Evolutionary conservation across 2,329 filamentous ascomycete genomes (phyloP).

Genomic region (Ophiosphaerella narmari): DNA sequence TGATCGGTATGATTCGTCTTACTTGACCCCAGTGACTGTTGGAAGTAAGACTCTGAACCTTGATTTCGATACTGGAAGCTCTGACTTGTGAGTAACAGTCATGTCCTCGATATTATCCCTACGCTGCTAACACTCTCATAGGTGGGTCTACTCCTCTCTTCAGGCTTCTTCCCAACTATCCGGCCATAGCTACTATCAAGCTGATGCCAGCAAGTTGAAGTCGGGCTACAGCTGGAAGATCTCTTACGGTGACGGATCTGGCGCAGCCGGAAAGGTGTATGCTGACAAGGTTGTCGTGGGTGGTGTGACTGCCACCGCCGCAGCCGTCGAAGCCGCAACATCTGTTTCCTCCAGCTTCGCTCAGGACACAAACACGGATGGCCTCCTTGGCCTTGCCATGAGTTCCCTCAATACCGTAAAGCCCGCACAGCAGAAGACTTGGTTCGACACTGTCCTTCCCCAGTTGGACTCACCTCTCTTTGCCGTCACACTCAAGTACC

Average conservation of each 20-base stretch:
- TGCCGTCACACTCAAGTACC: slow-evolving; percentile 61
- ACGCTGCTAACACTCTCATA: slow-evolving; percentile 36
- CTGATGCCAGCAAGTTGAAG: slow-evolving; percentile 52
- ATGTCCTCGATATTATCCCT: too few species aligned
- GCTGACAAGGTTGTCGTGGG: slow-evolving; percentile 67
- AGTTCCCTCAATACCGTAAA: slow-evolving; percentile 62
- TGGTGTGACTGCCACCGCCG: slow-evolving; percentile 60
- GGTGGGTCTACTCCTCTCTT: slow-evolving; percentile 69
- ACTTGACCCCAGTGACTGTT: slow-evolving; percentile 60
- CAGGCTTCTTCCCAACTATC: slow-evolving; percentile 55
- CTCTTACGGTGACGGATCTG: slow-evolving; percentile 67
- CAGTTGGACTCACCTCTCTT: slow-evolving; percentile 60
- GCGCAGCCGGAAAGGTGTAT: slow-evolving; percentile 68
- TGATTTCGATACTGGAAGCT: slow-evolving; percentile 72
- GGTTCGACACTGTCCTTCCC: slow-evolving; percentile 63
- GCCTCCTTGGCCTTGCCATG: slow-evolving; percentile 65
- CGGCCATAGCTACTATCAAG: slow-evolving; percentile 64
- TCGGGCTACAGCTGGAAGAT: slow-evolving; percentile 62
- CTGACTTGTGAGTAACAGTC: slow-evolving; percentile 62
- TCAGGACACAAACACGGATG: slow-evolving; percentile 59
- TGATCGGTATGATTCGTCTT: slow-evolving; percentile 43
- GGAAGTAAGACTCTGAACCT: slow-evolving; percentile 67
- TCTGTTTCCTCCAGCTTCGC: slow-evolving; percentile 60
- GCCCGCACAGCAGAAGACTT: slow-evolving; percentile 59
- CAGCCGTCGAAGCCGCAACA: slow-evolving; percentile 69